Percentiles rank a stretch among this genome's conserved stretches.
Conservation (phyloP, 164 flowering plant species). For the Sedum album region DNA sequence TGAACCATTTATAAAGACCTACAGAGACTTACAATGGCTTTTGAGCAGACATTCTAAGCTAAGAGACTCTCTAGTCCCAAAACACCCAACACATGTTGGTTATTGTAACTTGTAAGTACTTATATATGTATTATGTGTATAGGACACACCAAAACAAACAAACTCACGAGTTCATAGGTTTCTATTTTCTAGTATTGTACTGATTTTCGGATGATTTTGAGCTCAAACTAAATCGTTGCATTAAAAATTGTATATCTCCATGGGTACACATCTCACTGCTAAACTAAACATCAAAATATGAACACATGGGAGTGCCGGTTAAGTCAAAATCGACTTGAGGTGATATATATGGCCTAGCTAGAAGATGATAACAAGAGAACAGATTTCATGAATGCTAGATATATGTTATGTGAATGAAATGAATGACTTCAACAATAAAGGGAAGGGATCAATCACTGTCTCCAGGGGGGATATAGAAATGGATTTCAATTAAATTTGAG, state of each 20-base stretch:
- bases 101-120: neutral
- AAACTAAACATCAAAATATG: no score
- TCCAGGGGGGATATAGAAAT: neutral
- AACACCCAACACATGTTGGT: neutral
- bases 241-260: no score
- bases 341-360: no score
- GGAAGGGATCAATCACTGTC: constrained; percentile 5
- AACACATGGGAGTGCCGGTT: no score
- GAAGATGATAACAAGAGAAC: no score
- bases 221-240: neutral
- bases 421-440: neutral
- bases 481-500: neutral
- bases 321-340: no score
- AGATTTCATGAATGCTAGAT: neutral
- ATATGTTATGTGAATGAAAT: no score
- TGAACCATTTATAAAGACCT: constrained; percentile 26
- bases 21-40: no score
- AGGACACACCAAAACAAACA: no score
- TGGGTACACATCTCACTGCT: no score
- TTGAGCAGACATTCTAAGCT: no score
- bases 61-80: constrained; percentile 12
- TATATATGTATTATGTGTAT: neutral
- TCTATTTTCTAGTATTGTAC: no score
- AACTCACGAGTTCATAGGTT: neutral
- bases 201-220: neutral